Evolutionary conservation across 2,329 filamentous ascomycete species (phyloP).

Genomic region (Fusarium sp.): DNA sequence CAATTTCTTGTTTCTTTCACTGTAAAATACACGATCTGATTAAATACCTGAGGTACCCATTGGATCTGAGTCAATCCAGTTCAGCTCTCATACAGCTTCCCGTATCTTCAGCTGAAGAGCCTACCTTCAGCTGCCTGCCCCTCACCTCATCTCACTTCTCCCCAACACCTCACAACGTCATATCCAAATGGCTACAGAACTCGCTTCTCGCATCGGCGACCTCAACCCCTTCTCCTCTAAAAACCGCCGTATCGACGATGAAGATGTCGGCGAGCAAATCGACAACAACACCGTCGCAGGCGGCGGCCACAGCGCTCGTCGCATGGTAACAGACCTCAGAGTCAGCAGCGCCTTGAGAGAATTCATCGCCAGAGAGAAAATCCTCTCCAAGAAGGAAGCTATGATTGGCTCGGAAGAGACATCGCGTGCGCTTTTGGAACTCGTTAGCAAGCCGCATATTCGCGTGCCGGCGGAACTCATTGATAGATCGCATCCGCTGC

Average conservation of each 20-base stretch:
- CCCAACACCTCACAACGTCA: constrained; percentile 3
- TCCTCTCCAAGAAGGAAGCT: constrained; percentile 62
- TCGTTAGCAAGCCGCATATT: constrained; percentile 69
- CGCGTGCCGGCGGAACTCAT: constrained; percentile 64
- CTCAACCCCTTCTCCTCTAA: constrained; percentile 48
- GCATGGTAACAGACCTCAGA: constrained; percentile 63
- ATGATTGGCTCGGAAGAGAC: constrained; percentile 55
- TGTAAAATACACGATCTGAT: neutral
- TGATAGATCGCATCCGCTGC: constrained; percentile 69
- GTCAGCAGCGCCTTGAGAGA: constrained; percentile 69
- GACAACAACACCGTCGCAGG: constrained; percentile 62
- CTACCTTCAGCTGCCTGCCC: constrained; percentile 28
- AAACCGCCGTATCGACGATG: constrained; percentile 45
- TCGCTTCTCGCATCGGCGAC: constrained; percentile 44
- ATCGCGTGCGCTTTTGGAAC: constrained; percentile 57
- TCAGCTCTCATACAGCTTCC: neutral
- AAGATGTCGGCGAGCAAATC: constrained; percentile 50
- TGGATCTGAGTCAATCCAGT: neutral
- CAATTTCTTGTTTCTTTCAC: neutral
- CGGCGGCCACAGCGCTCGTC: constrained; percentile 66
- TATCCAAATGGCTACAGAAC: constrained; percentile 38
- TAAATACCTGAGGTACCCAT: neutral
- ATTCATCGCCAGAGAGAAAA: constrained; percentile 64
- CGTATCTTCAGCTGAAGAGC: constrained; percentile 2
- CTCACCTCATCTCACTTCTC: constrained; percentile 32